phyloP scores from a whole-genome alignment of 768 basidiomycete species.

The Phanerochaete carnosa region DNA sequence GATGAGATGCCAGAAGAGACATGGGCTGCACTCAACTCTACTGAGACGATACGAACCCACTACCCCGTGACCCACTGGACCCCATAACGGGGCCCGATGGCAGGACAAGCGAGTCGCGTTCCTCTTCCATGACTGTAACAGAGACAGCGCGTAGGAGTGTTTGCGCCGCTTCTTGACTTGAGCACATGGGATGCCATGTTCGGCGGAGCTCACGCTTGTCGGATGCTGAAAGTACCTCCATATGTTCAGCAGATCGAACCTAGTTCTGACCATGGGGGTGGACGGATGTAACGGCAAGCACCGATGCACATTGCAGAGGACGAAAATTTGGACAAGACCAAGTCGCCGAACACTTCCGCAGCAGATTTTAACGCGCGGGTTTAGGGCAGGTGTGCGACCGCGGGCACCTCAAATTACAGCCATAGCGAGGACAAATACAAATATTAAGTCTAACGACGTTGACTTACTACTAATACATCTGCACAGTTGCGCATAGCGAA shows the following conservation, averaged over 20 bases:
- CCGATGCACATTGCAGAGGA: background rate
- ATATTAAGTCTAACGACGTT: background rate
- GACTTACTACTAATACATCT: background rate
- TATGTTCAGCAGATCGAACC: background rate
- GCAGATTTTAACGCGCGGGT: background rate
- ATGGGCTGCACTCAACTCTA: slow-evolving; percentile 54
- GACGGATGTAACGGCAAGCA: background rate
- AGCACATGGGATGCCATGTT: slow-evolving; percentile 38
- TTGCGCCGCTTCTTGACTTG: slow-evolving; percentile 61
- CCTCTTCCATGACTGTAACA: slow-evolving; percentile 77
- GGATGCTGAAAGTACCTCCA: too few species aligned
- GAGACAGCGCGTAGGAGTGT: slow-evolving; percentile 41
- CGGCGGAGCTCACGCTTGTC: background rate
- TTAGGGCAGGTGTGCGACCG: background rate
- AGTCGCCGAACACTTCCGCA: background rate
- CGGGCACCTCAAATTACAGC: background rate
- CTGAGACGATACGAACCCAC: slow-evolving; percentile 43
- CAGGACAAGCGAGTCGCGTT: slow-evolving; percentile 36
- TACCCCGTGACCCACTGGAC: slow-evolving; percentile 42
- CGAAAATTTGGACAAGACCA: background rate
- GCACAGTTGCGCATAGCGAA: background rate
- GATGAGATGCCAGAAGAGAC: slow-evolving; percentile 16
- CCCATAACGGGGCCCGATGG: slow-evolving; percentile 58
- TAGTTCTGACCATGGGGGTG: background rate
- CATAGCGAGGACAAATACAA: background rate